A percentile compares a stretch with the other conserved stretches of the same genome.
Conservation (phyloP, 805 yeast genomes). For the Lipomyces orientalis region DNA sequence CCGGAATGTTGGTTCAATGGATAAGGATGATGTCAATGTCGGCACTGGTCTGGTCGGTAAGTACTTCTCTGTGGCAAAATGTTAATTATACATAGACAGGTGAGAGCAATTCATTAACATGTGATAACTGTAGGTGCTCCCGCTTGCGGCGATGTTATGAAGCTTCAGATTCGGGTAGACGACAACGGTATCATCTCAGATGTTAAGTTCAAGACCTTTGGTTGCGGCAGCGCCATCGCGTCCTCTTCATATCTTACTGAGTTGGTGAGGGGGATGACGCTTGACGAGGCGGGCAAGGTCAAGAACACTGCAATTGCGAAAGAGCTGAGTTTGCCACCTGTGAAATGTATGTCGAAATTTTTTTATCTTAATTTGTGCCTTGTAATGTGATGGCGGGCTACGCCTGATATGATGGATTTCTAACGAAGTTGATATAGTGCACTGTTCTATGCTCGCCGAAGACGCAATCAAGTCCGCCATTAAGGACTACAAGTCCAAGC, state of each 20-base stretch:
- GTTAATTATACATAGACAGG: neutral
- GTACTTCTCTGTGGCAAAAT: slow-evolving; percentile 8
- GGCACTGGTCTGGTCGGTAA: slow-evolving; percentile 95
- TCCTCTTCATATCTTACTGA: slow-evolving; percentile 94
- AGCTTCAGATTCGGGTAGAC: slow-evolving; percentile 93
- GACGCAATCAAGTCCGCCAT: slow-evolving; percentile 98
- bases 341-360: slow-evolving; percentile 55
- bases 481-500: slow-evolving; percentile 89
- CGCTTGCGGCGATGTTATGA: slow-evolving; percentile 99
- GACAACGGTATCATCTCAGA: slow-evolving; percentile 89
- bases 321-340: slow-evolving; percentile 94
- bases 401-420: neutral
- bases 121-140: slow-evolving; percentile 63
- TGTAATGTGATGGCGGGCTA: neutral
- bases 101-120: neutral
- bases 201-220: slow-evolving; percentile 97
- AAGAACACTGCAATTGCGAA: slow-evolving; percentile 94
- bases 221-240: slow-evolving; percentile 99
- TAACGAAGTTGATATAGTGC: slow-evolving; percentile 50
- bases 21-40: slow-evolving; percentile 73
- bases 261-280: slow-evolving; percentile 89
- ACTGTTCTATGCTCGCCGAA: slow-evolving; percentile 98
- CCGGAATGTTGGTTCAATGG: slow-evolving; percentile 92
- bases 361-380: neutral
- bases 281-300: slow-evolving; percentile 91